Evolutionary conservation across 2,329 filamentous ascomycete genomes (phyloP).

Genomic region (Neofusicoccum cordaticola): DNA sequence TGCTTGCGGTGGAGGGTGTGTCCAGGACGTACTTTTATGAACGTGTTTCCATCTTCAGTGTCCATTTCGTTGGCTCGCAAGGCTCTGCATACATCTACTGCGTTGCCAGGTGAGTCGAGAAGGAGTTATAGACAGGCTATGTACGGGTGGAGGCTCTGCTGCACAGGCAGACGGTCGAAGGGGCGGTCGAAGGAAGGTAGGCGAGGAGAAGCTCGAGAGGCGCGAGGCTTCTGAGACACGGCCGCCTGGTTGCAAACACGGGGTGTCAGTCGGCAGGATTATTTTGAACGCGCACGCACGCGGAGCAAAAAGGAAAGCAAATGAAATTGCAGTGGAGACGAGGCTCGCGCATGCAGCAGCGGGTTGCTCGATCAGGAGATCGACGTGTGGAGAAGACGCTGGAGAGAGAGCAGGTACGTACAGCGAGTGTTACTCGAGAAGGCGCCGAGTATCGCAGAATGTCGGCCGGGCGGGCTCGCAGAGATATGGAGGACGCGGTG

Average conservation of each 20-base stretch:
- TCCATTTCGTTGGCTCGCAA: slow-evolving; percentile 55
- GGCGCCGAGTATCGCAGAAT: slow-evolving; percentile 6
- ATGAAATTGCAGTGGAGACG: slow-evolving; percentile 16
- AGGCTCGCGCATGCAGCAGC: slow-evolving; percentile 15
- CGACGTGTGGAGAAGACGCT: background rate
- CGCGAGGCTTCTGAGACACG: slow-evolving; percentile 13
- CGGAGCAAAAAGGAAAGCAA: slow-evolving; percentile 12
- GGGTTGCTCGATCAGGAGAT: slow-evolving; percentile 11
- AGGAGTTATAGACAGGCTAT: slow-evolving; percentile 13
- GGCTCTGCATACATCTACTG: slow-evolving; percentile 13
- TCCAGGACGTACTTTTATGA: slow-evolving; percentile 68
- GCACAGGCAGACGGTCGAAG: background rate
- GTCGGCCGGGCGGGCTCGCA: background rate
- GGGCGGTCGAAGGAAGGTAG: background rate
- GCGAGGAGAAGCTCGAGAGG: background rate
- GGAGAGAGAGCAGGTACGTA: slow-evolving; percentile 11
- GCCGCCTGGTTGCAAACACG: slow-evolving; percentile 8
- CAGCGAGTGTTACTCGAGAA: slow-evolving; percentile 14
- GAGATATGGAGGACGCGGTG: slow-evolving; percentile 6
- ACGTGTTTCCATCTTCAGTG: slow-evolving; percentile 85
- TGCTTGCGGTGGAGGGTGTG: background rate
- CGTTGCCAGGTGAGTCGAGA: slow-evolving; percentile 10
- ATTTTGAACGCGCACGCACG: slow-evolving; percentile 16
- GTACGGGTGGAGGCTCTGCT: background rate
- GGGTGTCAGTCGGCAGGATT: slow-evolving; percentile 11